Evolutionary conservation across 2,329 filamentous ascomycete genomes (phyloP).

Genomic region (Cladobotryum protrusum): DNA sequence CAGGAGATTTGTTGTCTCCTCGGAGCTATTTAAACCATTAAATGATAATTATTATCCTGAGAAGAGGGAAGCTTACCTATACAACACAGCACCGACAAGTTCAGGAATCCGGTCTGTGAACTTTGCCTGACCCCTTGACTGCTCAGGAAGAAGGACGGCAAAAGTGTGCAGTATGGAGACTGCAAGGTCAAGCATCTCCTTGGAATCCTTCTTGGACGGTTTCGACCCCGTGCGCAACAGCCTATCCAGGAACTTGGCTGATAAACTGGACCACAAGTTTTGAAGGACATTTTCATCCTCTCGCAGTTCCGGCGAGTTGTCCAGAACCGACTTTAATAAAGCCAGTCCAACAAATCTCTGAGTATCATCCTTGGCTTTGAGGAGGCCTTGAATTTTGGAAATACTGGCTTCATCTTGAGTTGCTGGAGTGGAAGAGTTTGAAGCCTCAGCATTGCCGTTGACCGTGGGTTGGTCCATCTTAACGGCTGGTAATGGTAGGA

Average conservation of each 20-base stretch:
- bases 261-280: conserved; percentile 54
- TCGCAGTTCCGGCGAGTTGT: conserved; percentile 49
- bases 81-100: conserved; percentile 46
- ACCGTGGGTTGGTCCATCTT: conserved; percentile 2
- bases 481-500: not conserved
- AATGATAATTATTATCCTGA: not conserved
- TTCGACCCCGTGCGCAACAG: conserved; percentile 50
- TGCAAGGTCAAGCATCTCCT: conserved; percentile 57
- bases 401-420: conserved; percentile 19
- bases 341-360: conserved; percentile 62
- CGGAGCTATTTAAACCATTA: conserved; percentile 33
- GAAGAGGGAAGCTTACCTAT: conserved; percentile 40
- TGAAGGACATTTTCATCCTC: conserved; percentile 39
- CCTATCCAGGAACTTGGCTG: conserved; percentile 58
- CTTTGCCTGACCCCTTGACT: conserved; percentile 36
- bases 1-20: conserved; percentile 46
- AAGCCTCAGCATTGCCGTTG: not conserved
- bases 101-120: conserved; percentile 48
- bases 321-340: conserved; percentile 58
- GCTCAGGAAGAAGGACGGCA: conserved; percentile 47
- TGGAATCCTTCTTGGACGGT: conserved; percentile 38
- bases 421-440: conserved; percentile 5
- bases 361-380: conserved; percentile 58
- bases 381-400: conserved; percentile 48
- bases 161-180: conserved; percentile 60